Evolutionary conservation across 495 filamentous ascomycete species (phyloP), one percentile per base, ranked within the genome.

Genomic region (Penicillium soppii): DNA sequence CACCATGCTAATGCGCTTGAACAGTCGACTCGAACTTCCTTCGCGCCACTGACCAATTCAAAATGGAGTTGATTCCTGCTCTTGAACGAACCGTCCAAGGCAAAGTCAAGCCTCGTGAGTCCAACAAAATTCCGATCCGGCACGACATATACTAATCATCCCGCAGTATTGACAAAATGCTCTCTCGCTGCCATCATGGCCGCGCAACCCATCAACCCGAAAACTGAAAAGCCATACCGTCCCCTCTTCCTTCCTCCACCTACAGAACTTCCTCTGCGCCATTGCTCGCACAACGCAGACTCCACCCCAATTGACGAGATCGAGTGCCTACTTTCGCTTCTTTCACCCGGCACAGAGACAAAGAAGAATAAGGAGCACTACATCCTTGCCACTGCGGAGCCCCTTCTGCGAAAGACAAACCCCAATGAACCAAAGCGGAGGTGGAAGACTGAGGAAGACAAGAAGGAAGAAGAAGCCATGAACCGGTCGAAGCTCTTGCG

Each of bases 241-340:
- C 74, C 74, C 3, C 53, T 58, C 8, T 67, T 69, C 53, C 72
- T 77, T 35, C 74, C 74, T 33, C 71, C 73, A 1, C 74, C 74
- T 9, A 76, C 73, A 27, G 47, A 53, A 38, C 84, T 90, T 55
- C 94, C 96, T 58, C 83, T 92, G 41, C 81, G 94, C 38, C 84
- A 92, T 56, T 99, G 94, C 68, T 87, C 86, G 37, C 94, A 99
- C 69, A 86, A 94, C 63, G 85, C 83, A 47, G 84, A 92, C 48
- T 81, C 88, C 8, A 75, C 87, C 40, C 87, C 92, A 1, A 83
- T 95, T 48, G 76, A 82, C 33, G 82, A 91, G 52, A 65, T 81
- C 20, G 89, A 90, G 53, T 99, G 95, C 65, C 73, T 97, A 20
- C 73, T 82, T 39, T 85, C 80, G 0, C 84, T 94, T 4, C 83